phyloP scores from a whole-genome alignment of 225 moss, liverwort and hornwort genomes.

The Takakia lepidozioides region DNA sequence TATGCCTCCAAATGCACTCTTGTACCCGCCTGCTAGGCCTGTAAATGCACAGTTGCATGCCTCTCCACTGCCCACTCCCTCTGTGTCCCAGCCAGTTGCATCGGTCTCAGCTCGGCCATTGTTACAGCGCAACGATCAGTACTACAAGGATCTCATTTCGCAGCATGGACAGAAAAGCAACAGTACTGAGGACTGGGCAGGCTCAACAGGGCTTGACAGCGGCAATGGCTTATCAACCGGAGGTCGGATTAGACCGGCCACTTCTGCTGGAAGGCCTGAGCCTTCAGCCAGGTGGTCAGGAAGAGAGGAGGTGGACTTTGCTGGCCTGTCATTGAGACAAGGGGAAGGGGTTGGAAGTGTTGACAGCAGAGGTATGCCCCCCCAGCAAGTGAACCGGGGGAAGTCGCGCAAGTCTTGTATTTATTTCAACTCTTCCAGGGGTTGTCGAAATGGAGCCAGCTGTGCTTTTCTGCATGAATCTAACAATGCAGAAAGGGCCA shows the following conservation, averaged over 20 bases:
- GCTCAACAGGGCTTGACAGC: too few relatives aligned
- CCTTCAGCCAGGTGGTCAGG: constrained; percentile 44
- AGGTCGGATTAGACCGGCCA: constrained; percentile 5
- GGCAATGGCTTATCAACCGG: too few relatives aligned
- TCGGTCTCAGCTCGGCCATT: constrained; percentile 42
- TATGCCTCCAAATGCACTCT: constrained; percentile 6
- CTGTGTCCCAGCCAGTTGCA: constrained; percentile 21
- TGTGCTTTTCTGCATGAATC: constrained; percentile 81
- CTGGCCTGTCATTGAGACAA: constrained; percentile 27
- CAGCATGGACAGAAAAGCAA: constrained; percentile 78
- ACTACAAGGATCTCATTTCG: constrained; percentile 78
- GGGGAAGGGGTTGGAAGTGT: constrained; percentile 16
- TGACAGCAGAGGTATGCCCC: constrained; percentile 22
- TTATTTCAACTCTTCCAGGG: constrained; percentile 74
- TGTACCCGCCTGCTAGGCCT: constrained; percentile 13
- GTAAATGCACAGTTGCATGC: constrained; percentile 8
- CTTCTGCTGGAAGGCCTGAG: constrained; percentile 15
- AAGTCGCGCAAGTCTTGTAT: constrained; percentile 89
- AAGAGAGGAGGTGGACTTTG: constrained; percentile 45
- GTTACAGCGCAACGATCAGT: constrained; percentile 65
- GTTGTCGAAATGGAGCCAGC: constrained; percentile 79
- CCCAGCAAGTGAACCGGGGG: constrained; percentile 20
- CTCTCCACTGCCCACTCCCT: constrained; percentile 16
- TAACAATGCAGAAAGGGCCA: constrained; percentile 52
- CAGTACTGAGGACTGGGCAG: constrained; percentile 13